Base-by-base conservation (phyloP, 805 yeast genomes). In the Brettanomyces anomalus region DNA sequence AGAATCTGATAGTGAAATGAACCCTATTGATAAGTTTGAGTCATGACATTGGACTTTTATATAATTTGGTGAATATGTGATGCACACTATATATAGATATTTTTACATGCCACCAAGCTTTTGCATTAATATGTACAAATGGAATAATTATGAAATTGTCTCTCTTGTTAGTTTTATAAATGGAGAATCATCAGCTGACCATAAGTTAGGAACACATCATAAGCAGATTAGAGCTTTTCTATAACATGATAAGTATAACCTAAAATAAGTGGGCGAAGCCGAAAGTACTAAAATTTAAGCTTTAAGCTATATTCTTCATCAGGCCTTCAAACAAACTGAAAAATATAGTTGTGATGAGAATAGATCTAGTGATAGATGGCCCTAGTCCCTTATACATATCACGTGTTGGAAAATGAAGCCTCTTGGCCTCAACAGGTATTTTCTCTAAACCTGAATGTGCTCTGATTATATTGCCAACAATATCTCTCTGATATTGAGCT, bases 381-480 rank as follows among this genome's bases (percentile, higher is more conserved):
- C 87, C 85, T 36, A 86, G 64, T 0, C 95, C 95, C 41, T 87
- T 68, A 61, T 85, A 86, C 72, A 82, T 70, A 24, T 74, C 65
- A 40, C 74, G 64, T 4, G 62, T 65, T 33, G 69, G 78, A 38
- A 69, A 62, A 15, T 50, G 52, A 43, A 65, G 57, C 43, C 60
- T 53, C 46, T 68, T 64, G 7, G 47, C 48, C 40, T 43, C 49
- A 20, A 57, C 52, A 8, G 71, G 71, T 34, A 66, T 50, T 52
- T 72, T 70, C 33, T 65, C 58, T 38, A 71, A 53, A 32, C 81
- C 72, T 45, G 72, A 66, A 52, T 65, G 65, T 35, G 56, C 66
- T 43, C 84, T 57, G 33, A 83, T 64, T n/a, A 83, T 77, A 48
- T 80, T 78, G 26, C 81, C 68, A 20, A 85, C 82, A 4, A 82